Evolutionary conservation across 306 rosid species (phyloP).

Genomic region (Herpetospermum pedunculosum): DNA sequence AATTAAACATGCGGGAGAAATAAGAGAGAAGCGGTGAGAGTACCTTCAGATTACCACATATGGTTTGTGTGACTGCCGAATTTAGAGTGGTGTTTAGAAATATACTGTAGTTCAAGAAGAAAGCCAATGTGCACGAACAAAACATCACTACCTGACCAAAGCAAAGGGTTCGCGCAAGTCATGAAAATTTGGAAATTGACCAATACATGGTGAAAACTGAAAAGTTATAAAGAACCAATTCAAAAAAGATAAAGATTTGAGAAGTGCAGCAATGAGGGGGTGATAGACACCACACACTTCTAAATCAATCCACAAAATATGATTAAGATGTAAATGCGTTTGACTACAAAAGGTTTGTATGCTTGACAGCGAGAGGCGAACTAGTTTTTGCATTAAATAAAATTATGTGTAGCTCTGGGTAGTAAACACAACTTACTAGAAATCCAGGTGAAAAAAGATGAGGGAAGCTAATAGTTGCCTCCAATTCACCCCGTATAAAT

Average conservation of each 20-base stretch:
- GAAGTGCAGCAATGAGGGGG: background rate
- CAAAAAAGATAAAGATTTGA: background rate
- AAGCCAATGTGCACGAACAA: conserved; percentile 77
- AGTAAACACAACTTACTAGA: conserved; percentile 35
- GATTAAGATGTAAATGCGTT: background rate
- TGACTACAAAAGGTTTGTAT: background rate
- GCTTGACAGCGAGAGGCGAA: background rate
- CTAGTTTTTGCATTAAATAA: background rate
- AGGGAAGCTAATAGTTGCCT: conserved; percentile 50
- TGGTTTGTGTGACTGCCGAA: conserved; percentile 86
- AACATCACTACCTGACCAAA: conserved; percentile 55
- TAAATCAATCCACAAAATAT: background rate
- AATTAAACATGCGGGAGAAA: background rate
- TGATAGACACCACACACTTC: background rate
- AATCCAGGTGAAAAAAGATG: conserved; percentile 75
- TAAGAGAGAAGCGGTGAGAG: conserved; percentile 15
- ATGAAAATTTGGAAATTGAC: background rate
- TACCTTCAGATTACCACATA: conserved; percentile 95
- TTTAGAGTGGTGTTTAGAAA: conserved; percentile 89
- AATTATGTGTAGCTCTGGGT: background rate
- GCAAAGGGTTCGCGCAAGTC: conserved; percentile 5
- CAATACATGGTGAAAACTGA: background rate
- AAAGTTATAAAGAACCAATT: background rate
- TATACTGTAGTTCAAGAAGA: conserved; percentile 87
- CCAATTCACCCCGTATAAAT: conserved; percentile 64